Conservation (phyloP, 305 asterid genomes). For the Ajuga reptans region DNA sequence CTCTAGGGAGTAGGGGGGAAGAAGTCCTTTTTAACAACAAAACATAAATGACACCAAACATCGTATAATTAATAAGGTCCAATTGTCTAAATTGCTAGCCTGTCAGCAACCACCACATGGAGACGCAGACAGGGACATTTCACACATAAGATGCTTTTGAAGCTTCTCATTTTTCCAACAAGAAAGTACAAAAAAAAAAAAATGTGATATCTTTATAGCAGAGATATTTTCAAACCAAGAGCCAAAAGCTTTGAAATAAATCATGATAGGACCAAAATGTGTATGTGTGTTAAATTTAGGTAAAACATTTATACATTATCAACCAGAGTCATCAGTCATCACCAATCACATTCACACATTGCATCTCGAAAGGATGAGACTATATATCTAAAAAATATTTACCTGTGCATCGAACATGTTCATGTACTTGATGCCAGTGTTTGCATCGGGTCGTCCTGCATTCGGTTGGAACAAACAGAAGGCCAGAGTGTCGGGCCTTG, state of each 20-base stretch:
- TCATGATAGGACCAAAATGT: background rate
- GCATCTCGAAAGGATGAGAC: no score
- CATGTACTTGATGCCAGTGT: slow-evolving; percentile 74
- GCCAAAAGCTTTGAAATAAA: background rate
- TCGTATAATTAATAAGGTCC: slow-evolving; percentile 1
- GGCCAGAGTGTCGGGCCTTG: slow-evolving; percentile 72
- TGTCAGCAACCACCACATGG: slow-evolving; percentile 28
- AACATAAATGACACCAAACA: slow-evolving; percentile 7
- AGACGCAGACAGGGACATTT: background rate
- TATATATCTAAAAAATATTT: slow-evolving; percentile 5
- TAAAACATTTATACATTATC: background rate
- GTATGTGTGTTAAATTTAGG: background rate
- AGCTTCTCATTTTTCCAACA: slow-evolving; percentile 4
- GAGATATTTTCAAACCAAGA: background rate
- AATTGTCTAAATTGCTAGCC: slow-evolving; percentile 26
- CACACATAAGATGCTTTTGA: slow-evolving; percentile 1
- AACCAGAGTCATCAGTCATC: no score
- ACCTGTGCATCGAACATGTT: slow-evolving; percentile 99
- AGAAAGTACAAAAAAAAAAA: background rate
- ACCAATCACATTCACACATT: no score
- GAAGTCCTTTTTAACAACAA: background rate
- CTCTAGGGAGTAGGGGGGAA: background rate
- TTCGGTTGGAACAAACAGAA: slow-evolving; percentile 94
- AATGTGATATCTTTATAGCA: background rate
- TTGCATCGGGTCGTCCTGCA: slow-evolving; percentile 69